Evolutionary conservation across 192 early-diverging fungal species (phyloP), one percentile per base, ranked within the genome.

Genomic region (Podila verticillata): DNA sequence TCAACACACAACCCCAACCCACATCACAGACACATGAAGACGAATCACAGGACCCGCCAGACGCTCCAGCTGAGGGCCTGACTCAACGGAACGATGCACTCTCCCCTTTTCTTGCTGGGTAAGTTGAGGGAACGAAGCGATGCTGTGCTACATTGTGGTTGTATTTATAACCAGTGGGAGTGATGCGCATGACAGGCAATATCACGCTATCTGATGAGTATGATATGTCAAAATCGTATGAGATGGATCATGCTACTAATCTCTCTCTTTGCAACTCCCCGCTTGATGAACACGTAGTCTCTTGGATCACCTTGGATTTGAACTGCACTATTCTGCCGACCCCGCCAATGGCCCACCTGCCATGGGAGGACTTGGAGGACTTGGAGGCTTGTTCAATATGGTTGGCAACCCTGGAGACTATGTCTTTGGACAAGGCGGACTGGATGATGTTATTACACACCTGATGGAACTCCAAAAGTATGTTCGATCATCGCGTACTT

Each of bases 361-460:
- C 9, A 3, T 48, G 17, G 57, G 65, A 15, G 65, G 72, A 48
- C 29, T 73, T 15, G 62, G 74, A 49, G 60, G 75, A 24, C 49
- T 73, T 20, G 62, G 74, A 58, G 60, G 75, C 10, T 57, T 79
- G 20, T 63, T 79, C 59, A 72, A 79, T 65, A 66, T 72, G 68
- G 31, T 70, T 28, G 77, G 82, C 48, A 74, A 93, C 49, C 86
- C 91, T 39, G 88, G 90, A 62, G 97, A 98, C 84, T 98, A 98
- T 83, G 97, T 89, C 13, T 93, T 95, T 82, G 92, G 93, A 28
- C 91, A 93, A 61, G 84, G 83, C 66, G 94, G 90, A 31, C 86
- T 96, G 24, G 97, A 98, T 79, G 92, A 94, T 82, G 93, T 98
- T 57, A 93, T 98, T 60, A 92, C 95, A 7, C 94, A 93, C 58